These are phyloP conservation scores for Quercus tomentella DNA, from an alignment of 331 rosid genomes.

Conservation along the genomic window DNA sequence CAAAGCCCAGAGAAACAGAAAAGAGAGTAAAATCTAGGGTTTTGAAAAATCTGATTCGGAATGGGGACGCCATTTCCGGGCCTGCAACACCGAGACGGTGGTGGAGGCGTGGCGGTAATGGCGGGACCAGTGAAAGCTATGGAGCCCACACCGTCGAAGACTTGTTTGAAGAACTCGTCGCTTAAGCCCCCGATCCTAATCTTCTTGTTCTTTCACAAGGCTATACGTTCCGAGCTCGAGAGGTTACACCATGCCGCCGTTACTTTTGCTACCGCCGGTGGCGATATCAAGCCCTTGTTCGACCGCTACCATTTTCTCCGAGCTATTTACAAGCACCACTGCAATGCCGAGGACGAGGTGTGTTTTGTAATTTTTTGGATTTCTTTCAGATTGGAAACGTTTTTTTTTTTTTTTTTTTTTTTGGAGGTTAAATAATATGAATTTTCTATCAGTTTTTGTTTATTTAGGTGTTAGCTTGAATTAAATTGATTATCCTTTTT, in stretches of 20 bases:
- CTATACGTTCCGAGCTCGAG: constrained; percentile 28
- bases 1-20: neutral
- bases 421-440: neutral
- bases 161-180: constrained; percentile 20
- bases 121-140: constrained; percentile 28
- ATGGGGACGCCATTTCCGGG: constrained; percentile 41
- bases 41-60: constrained; percentile 26
- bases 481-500: neutral
- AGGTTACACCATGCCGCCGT: constrained; percentile 17
- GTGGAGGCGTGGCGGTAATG: constrained; percentile 40
- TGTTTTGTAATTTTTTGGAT: neutral
- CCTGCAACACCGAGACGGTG: constrained; percentile 14
- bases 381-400: neutral
- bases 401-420: neutral
- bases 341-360: constrained; percentile 34
- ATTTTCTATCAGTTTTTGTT: neutral
- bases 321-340: constrained; percentile 25
- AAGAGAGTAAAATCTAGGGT: neutral
- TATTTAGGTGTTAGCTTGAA: neutral
- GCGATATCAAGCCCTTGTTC: constrained; percentile 27
- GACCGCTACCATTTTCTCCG: constrained; percentile 21
- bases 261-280: constrained; percentile 7
- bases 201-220: constrained; percentile 29
- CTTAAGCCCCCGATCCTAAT: constrained; percentile 22
- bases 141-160: constrained; percentile 25